Evolutionary conservation across 2,329 filamentous ascomycete genomes (phyloP), one percentile per base, ranked within the genome.

Genomic region (Claviceps quebecensis): DNA sequence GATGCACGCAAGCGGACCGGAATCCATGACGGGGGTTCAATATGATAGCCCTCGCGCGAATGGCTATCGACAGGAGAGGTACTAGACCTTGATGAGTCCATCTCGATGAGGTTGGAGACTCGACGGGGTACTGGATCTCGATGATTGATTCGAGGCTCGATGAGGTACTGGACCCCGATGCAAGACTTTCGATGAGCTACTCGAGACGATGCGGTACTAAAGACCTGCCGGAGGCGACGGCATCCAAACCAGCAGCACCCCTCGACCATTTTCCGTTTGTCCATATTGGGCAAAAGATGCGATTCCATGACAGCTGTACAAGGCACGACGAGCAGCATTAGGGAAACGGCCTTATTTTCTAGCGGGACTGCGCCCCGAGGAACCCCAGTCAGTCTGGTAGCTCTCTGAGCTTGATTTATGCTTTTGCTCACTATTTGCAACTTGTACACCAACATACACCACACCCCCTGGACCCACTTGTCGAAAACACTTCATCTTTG

Each of bases 1-100:
- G 9, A 63, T 80, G 16, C 73, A 70, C 57, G 68, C 67, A 11
- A 34, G 29, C 48, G 65, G 64, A 0, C 74, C 79, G 1, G 80
- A 83, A 22, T 77, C 77, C 1, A 84, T 84, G 80, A 81, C 77
- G 1, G 80, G 80, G 2, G 78, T 84, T 5, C 80, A 83, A 59
- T 84, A 83, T 49, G 77, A 80, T 29, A 65, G 67, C 5, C 67
- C 73, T 2, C 68, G 72, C 22, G 56, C 66, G 7, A 74, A 72
- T 53, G 73, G 73, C 5, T 78, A 70, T 56, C 71, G 74, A 43
- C 61, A 60, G 52, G 72, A 68, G 44, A 60, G 67, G 49, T 69
- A 67, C 52, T 69, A 59, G 47, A 41, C 9, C 9, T 4, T 19
- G 11, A 11, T 19, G 17, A 41, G 39, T 14, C 7, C 11, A 13